Evolutionary conservation across 2,329 filamentous ascomycete species (phyloP), one percentile per base, ranked within the genome.

Genomic region (Chaetomiaceae sp.): DNA sequence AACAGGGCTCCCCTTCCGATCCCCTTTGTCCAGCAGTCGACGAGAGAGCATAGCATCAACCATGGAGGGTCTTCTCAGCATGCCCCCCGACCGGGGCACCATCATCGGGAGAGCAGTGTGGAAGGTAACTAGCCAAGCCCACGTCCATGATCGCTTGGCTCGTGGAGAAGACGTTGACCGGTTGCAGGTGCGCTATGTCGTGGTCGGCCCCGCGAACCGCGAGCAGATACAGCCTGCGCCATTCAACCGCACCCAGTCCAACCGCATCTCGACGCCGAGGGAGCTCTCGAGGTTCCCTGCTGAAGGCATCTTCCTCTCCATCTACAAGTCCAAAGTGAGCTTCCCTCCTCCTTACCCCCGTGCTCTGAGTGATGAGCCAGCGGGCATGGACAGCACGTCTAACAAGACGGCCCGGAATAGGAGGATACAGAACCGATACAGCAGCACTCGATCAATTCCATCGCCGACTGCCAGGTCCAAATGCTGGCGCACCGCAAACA

Each of bases 401-500:
- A 27, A 62, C 55, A 43, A 7, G 25, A 1, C 56, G 51, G 62
- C 55, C 37, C 23, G 12, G 27, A 11, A 22, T 58, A 80, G 73
- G 77, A 80, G 39, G 81, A 85, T 57, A 65, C 62, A 55, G 81
- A 83, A 40, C 75, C 77, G 19, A 69, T 76, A 23, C 75, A 80
- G 45, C 78, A 81, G 66, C 77, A 80, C 68, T 72, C 77, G 39
- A 68, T 81, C 48, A 72, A 69, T 55, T 75, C 72, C 42, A 74
- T 84, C 49, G 73, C 73, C 50, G 79, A 81, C 52, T 85, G 80
- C 59, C 75, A 81, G 58, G 74, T 84, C 29, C 80, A 84, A 64
- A 75, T 77, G 65, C 59, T 84, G 15, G 73, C 81, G 38, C 79
- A 85, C 61, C 79, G 82, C 47, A 86, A 86, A 62, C 81, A 84